Conservation (phyloP, 805 yeast genomes). For the Wickerhamiella hasegawae region DNA sequence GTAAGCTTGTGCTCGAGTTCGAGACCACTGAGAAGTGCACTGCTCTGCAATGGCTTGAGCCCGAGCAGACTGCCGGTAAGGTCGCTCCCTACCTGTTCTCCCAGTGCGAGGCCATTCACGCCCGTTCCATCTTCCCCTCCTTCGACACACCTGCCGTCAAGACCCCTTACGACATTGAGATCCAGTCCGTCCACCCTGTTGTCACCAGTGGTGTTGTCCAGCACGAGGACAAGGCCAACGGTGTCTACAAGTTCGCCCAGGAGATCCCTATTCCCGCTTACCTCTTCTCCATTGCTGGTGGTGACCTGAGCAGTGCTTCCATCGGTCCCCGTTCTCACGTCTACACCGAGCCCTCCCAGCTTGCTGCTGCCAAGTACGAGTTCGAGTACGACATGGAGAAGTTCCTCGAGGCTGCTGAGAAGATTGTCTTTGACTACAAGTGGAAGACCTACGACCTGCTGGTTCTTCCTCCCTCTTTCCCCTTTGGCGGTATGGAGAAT, state of each 20-base stretch:
- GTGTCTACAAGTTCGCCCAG: constrained; percentile 42
- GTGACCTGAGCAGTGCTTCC: constrained; percentile 47
- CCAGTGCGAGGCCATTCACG: constrained; percentile 85
- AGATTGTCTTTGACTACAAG: constrained; percentile 59
- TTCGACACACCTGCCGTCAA: constrained; percentile 84
- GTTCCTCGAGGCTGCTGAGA: constrained; percentile 65
- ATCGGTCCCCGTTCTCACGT: constrained; percentile 83
- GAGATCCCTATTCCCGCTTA: constrained; percentile 77
- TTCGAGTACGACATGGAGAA: constrained; percentile 62
- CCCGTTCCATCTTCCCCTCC: constrained; percentile 74
- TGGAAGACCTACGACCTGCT: constrained; percentile 75
- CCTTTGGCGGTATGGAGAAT: constrained; percentile 93
- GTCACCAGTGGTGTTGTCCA: constrained; percentile 47
- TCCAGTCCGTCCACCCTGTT: constrained; percentile 49
- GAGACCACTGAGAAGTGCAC: constrained; percentile 32
- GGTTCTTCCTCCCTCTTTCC: constrained; percentile 60
- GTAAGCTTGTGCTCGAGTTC: constrained; percentile 2
- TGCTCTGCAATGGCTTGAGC: constrained; percentile 74
- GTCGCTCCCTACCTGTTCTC: constrained; percentile 62
- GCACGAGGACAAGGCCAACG: constrained; percentile 8
- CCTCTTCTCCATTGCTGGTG: constrained; percentile 70
- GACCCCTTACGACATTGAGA: constrained; percentile 40
- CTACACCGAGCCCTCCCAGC: constrained; percentile 56
- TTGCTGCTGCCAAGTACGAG: constrained; percentile 59
- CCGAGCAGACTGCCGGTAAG: constrained; percentile 58